These are phyloP conservation scores for Saccharomycopsis synnaedendra DNA, from an alignment of 805 yeast species.

Conservation along the genomic window DNA sequence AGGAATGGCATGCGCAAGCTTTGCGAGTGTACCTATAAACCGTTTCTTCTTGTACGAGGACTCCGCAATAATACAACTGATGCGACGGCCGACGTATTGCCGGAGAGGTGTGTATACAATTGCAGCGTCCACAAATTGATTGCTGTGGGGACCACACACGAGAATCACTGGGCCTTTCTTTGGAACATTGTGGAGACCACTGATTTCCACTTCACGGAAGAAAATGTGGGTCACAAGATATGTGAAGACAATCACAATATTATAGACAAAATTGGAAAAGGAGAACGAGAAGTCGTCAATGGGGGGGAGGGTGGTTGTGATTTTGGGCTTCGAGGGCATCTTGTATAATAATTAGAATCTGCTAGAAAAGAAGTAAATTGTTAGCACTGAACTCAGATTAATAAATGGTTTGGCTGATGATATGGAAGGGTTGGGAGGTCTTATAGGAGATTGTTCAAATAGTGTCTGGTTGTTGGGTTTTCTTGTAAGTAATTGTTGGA, in stretches of 20 bases:
- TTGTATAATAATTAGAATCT: not conserved
- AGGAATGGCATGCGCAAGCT: slow-evolving; percentile 69
- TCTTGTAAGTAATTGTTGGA: not conserved
- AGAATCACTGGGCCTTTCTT: slow-evolving; percentile 75
- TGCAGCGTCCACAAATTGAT: slow-evolving; percentile 55
- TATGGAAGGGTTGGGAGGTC: no score
- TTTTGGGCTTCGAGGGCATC: slow-evolving; percentile 6
- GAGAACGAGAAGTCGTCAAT: slow-evolving; percentile 5
- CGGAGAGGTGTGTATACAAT: slow-evolving; percentile 14
- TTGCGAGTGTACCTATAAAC: slow-evolving; percentile 67
- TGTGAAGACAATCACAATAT: slow-evolving; percentile 16
- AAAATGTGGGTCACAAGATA: slow-evolving; percentile 27
- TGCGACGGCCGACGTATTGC: slow-evolving; percentile 12
- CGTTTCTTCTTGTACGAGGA: slow-evolving; percentile 44
- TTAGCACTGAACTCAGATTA: no score
- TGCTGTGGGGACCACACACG: slow-evolving; percentile 97
- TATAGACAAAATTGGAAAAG: slow-evolving; percentile 13
- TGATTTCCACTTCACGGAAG: slow-evolving; percentile 62
- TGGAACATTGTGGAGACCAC: slow-evolving; percentile 57
- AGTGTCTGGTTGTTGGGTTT: not conserved
- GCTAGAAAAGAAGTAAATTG: not conserved
- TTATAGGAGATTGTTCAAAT: not conserved
- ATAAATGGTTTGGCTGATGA: no score
- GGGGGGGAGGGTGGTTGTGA: slow-evolving; percentile 17
- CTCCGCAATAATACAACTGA: slow-evolving; percentile 48